Percentiles rank a stretch among this genome's conserved stretches.
Evolutionary conservation across 768 basidiomycete species (phyloP).

Genomic region (Naganishia randhawae): DNA sequence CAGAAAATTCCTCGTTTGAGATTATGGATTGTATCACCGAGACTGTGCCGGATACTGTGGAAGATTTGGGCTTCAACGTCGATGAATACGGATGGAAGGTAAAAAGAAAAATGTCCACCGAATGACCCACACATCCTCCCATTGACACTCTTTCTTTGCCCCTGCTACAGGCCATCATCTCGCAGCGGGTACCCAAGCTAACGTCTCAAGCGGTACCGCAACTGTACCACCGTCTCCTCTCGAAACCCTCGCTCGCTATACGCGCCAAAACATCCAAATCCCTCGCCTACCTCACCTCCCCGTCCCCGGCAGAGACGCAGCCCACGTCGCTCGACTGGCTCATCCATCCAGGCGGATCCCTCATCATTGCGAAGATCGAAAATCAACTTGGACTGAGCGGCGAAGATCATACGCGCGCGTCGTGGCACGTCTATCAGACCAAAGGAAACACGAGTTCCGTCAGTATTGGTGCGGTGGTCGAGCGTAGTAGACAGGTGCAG

Average conservation of each 20-base stretch:
- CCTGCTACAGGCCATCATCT: slow-evolving; percentile 29
- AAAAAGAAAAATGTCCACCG: too few species aligned
- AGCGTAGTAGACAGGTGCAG: slow-evolving; percentile 23
- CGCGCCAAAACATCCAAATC: slow-evolving; percentile 3
- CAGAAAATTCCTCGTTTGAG: slow-evolving; percentile 32
- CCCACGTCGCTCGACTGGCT: slow-evolving; percentile 33
- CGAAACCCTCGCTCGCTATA: background rate
- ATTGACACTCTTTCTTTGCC: background rate
- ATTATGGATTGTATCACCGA: slow-evolving; percentile 29
- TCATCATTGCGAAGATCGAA: slow-evolving; percentile 32
- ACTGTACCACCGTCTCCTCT: slow-evolving; percentile 20
- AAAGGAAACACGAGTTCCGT: slow-evolving; percentile 32
- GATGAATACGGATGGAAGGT: slow-evolving; percentile 35
- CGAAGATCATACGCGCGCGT: slow-evolving; percentile 29
- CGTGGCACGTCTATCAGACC: slow-evolving; percentile 32
- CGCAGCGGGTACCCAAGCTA: slow-evolving; percentile 27
- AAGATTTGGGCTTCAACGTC: slow-evolving; percentile 34
- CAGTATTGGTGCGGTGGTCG: slow-evolving; percentile 32
- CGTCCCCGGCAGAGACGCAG: slow-evolving; percentile 23
- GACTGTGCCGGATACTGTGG: slow-evolving; percentile 31
- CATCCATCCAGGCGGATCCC: slow-evolving; percentile 35
- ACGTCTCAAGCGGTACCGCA: slow-evolving; percentile 30
- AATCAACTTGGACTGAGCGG: slow-evolving; percentile 10
- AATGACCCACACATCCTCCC: background rate
- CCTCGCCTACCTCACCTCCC: slow-evolving; percentile 1